Percentiles rank a stretch among this genome's conserved stretches.
Evolutionary conservation across 108 stramenopile genomes (phyloP).

Genomic region (Epipyxis sp.): DNA sequence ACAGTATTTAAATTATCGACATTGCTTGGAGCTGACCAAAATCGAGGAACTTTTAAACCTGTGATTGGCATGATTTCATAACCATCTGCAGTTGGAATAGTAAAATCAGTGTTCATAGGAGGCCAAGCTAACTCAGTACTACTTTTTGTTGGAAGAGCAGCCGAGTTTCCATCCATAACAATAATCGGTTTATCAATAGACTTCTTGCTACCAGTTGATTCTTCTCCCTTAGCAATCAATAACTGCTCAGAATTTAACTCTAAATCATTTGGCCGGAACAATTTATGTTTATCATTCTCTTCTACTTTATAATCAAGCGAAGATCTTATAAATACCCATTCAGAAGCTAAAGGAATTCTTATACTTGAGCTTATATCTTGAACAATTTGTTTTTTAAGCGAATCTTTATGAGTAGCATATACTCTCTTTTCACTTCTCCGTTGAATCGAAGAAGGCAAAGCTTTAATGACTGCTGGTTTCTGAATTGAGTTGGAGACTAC

Average conservation of each 20-base stretch:
- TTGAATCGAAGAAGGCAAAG: background rate
- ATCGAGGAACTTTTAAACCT: conserved; percentile 1
- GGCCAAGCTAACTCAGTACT: conserved; percentile 9
- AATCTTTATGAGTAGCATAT: background rate
- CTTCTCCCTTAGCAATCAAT: background rate
- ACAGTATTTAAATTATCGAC: background rate
- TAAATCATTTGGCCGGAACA: too few species aligned
- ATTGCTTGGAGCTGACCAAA: background rate
- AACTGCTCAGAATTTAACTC: background rate
- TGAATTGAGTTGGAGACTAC: background rate
- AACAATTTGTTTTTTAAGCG: background rate
- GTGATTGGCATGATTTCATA: conserved; percentile 25
- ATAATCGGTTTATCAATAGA: background rate
- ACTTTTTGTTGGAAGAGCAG: background rate
- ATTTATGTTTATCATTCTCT: background rate
- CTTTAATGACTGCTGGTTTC: background rate
- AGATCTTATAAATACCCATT: too few species aligned
- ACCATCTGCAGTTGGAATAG: conserved; percentile 14
- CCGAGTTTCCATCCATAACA: too few species aligned
- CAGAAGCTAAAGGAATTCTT: too few species aligned
- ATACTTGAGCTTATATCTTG: background rate
- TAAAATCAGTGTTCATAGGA: conserved; percentile 7
- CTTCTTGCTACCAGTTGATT: background rate
- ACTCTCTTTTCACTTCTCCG: background rate
- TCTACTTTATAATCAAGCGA: background rate